Evolutionary conservation across 805 yeast species (phyloP).

Genomic region (Kuraishia piskuri): DNA sequence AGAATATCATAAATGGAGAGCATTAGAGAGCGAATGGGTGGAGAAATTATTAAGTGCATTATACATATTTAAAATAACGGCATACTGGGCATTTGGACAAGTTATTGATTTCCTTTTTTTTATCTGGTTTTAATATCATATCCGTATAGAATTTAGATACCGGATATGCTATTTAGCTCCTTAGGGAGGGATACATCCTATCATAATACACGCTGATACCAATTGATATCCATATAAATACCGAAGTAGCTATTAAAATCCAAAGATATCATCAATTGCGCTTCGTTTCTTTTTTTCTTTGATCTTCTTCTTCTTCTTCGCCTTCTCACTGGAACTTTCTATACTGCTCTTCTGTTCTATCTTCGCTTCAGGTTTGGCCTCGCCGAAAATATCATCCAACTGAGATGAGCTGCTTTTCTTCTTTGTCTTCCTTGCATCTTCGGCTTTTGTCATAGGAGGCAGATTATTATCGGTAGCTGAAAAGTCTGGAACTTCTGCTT

Average conservation of each 20-base stretch:
- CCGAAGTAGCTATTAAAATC: neutral
- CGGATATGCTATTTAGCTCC: neutral
- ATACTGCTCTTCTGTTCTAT: neutral
- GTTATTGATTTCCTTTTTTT: neutral
- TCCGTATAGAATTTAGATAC: too few species aligned
- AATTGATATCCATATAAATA: too few species aligned
- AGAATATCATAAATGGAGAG: slow-evolving; percentile 13
- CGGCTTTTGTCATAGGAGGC: neutral
- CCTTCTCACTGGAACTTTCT: neutral
- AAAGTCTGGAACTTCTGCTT: slow-evolving; percentile 1
- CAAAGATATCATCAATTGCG: slow-evolving; percentile 2
- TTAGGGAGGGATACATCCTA: neutral
- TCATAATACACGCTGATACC: neutral
- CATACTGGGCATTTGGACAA: neutral
- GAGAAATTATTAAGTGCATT: neutral
- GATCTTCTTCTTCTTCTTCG: neutral
- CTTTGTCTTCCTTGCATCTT: slow-evolving; percentile 22
- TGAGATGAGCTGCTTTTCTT: slow-evolving; percentile 43
- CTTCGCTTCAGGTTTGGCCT: neutral
- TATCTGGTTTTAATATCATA: too few species aligned
- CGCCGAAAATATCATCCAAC: slow-evolving; percentile 74
- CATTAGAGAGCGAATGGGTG: neutral
- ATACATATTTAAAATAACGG: neutral
- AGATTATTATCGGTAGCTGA: neutral
- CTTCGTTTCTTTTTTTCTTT: neutral